A percentile compares a stretch with the other conserved stretches of the same genome.
phyloP scores from a whole-genome alignment of 805 yeast species.

The Candida corydali region DNA sequence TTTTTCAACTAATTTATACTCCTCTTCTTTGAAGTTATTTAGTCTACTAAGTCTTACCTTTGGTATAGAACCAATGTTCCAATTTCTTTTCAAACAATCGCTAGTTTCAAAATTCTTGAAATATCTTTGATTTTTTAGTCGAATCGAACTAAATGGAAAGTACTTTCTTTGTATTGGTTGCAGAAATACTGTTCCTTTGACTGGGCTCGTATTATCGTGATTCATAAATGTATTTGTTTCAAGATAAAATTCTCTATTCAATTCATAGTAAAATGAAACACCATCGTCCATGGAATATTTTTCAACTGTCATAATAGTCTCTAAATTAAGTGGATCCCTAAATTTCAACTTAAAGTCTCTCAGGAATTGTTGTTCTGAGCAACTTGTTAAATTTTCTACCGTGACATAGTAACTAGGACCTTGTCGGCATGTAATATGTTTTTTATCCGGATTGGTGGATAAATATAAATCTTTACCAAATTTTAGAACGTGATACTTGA shows the following conservation, averaged over 20 bases:
- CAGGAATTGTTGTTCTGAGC: too few species aligned
- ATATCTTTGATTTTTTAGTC: conserved; percentile 6
- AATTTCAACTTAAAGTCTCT: conserved; percentile 26
- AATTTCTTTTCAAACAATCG: conserved; percentile 21
- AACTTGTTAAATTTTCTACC: too few species aligned
- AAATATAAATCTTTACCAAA: conserved; percentile 54
- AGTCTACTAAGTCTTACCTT: conserved; percentile 28
- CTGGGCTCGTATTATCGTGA: conserved; percentile 8
- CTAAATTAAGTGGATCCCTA: conserved; percentile 13
- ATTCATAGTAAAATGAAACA: too few species aligned
- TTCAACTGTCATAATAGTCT: conserved; percentile 14
- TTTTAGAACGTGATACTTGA: conserved; percentile 59
- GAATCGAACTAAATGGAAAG: conserved; percentile 17
- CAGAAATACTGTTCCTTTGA: conserved; percentile 24
- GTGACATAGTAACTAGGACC: conserved; percentile 63
- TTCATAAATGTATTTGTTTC: background rate
- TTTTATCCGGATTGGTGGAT: conserved; percentile 62
- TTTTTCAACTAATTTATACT: conserved; percentile 28
- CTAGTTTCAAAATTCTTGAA: conserved; percentile 25
- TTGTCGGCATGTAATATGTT: conserved; percentile 54
- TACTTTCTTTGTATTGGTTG: conserved; percentile 17
- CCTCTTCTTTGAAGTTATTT: conserved; percentile 16
- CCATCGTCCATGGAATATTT: too few species aligned
- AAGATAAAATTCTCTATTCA: conserved; percentile 10
- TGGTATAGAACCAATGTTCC: conserved; percentile 47